Evolutionary conservation across 1,139 yeast species (phyloP).

Genomic region (Trichomonascaceae sp.): DNA sequence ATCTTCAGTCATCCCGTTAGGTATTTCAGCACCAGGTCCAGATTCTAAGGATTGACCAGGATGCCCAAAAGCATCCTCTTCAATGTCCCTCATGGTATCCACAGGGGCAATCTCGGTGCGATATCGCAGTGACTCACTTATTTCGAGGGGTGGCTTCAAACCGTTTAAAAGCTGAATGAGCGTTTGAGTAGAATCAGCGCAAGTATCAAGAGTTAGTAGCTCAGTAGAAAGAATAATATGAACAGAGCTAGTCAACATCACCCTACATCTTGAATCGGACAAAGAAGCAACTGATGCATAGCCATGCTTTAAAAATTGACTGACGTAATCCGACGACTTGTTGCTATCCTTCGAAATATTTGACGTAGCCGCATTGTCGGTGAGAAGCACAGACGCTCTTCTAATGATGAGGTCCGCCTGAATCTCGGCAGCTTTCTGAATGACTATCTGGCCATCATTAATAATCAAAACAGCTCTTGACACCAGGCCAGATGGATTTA

Average conservation of each 20-base stretch:
- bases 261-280: conserved; percentile 11
- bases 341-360: neutral
- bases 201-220: conserved; percentile 38
- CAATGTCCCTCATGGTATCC: conserved; percentile 47
- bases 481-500: conserved; percentile 36
- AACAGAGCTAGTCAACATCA: conserved; percentile 3
- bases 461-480: conserved; percentile 49
- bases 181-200: conserved; percentile 82
- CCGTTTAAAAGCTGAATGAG: conserved; percentile 63
- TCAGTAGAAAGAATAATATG: conserved; percentile 15
- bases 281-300: conserved; percentile 21
- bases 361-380: conserved; percentile 24
- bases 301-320: conserved; percentile 19
- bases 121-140: conserved; percentile 44
- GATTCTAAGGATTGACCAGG: neutral
- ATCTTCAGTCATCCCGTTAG: conserved; percentile 16
- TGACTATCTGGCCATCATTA: conserved; percentile 48
- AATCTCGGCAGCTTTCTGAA: conserved; percentile 34
- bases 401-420: conserved; percentile 19
- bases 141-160: conserved; percentile 56
- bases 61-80: conserved; percentile 32
- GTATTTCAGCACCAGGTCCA: neutral
- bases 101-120: conserved; percentile 33
- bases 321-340: conserved; percentile 12
- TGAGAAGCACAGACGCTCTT: conserved; percentile 25